Evolutionary conservation across 2,329 filamentous ascomycete species (phyloP), one percentile per base, ranked within the genome.

Genomic region (Dactylellina leptospora): DNA sequence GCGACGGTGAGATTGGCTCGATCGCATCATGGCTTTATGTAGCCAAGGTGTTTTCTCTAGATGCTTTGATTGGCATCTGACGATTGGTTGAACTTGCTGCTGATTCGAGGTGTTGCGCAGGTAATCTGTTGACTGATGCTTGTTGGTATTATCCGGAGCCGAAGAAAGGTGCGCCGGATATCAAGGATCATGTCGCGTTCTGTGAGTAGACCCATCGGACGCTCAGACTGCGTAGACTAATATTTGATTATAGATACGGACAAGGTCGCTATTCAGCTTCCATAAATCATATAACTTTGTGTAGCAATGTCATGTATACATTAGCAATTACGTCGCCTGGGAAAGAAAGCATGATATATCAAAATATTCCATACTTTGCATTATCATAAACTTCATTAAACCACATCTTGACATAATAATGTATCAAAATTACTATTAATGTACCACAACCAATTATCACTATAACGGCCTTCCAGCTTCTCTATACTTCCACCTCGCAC

Each of bases 141-240:
- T 85, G 84, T 0, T 87, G 85, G 85, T 86, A 84, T 74, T 87
- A 87, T 70, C 81, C 84, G 2, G 76, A 82, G 40, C 82, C 85
- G 0, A 79, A 79, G 74, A 81, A 82, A 60, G 82, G 82, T 18
- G 82, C 81, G 36, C 82, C 82, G 28, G 78, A 81, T 59, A 85
- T 87, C 73, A 83, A 83, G 76, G 82, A 82, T 38, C 81, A 84
- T 75, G 83, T 87, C 36, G 85, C 85, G 2, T 87, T 87, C 75
- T 86, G 85, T 84, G 78, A 82, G 84, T 45, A 10, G 20, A 45
- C 4, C 5, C 18, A 8, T 45, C 8, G 18, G 5, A 4, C 36
- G 11, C 33, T 4, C 11, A n/a, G 18, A 23, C 40, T 45, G 11
- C 18, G 18, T 5, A 22, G 4, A 3, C 4, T 4, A 44, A 18